phyloP scores from a whole-genome alignment of 2,329 filamentous ascomycete species.

The Stagonosporopsis vannaccii region DNA sequence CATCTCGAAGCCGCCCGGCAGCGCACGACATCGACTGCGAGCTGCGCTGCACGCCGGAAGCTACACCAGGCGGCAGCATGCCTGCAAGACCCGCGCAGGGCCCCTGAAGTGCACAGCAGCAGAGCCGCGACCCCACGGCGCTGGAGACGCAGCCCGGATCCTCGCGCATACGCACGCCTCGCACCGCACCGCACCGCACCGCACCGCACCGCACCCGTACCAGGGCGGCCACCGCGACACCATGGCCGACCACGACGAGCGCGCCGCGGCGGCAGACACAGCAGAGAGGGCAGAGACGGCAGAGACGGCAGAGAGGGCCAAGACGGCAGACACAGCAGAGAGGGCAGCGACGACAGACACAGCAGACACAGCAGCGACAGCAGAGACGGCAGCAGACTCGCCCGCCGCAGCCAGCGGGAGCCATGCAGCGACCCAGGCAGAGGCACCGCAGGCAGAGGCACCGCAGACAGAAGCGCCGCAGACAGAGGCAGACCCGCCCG shows the following conservation, averaged over 20 bases:
- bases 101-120: conserved; percentile 6
- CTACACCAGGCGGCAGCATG: too few relatives aligned
- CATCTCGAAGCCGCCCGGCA: not conserved
- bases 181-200: too few relatives aligned
- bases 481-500: conserved; percentile 22
- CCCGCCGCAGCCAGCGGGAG: not conserved
- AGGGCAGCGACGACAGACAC: not conserved
- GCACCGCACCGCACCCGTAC: not conserved
- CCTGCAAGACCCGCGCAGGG: not conserved
- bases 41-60: not conserved
- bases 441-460: not conserved
- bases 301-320: conserved; percentile 3
- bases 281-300: not conserved
- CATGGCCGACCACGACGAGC: conserved; percentile 45
- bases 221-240: conserved; percentile 25
- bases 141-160: too few relatives aligned
- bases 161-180: too few relatives aligned
- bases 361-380: not conserved
- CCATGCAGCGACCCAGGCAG: not conserved
- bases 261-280: conserved; percentile 20
- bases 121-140: too few relatives aligned
- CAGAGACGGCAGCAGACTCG: not conserved
- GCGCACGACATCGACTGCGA: conserved; percentile 1
- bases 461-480: not conserved
- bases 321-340: conserved; percentile 19